A percentile compares a stretch with the other conserved stretches of the same genome.
Evolutionary conservation across 1,284 basidiomycete genomes (phyloP).

Genomic region (Hymenochaete sp.): DNA sequence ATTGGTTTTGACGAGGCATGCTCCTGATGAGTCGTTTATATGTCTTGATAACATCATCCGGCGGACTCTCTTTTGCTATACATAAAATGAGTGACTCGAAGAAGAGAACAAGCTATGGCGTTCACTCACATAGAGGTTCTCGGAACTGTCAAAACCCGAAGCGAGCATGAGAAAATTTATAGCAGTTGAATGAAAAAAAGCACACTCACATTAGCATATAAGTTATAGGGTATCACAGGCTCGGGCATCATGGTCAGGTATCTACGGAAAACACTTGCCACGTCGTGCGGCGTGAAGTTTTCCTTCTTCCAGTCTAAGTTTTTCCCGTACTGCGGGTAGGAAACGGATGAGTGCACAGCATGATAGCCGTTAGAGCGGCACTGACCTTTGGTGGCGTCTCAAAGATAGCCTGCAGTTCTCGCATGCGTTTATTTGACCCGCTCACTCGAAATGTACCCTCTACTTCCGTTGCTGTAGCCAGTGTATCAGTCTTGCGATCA

Average conservation of each 20-base stretch:
- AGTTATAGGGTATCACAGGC: conserved; percentile 80
- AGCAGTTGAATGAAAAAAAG: conserved; percentile 1
- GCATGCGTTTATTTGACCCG: conserved; percentile 91
- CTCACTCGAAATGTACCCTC: conserved; percentile 93
- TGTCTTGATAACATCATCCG: conserved; percentile 48
- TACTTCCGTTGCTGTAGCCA: conserved; percentile 74
- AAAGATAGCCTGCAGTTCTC: conserved; percentile 86
- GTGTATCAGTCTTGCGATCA: conserved; percentile 1
- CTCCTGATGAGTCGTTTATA: conserved; percentile 82
- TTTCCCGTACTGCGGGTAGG: conserved; percentile 71
- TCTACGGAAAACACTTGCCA: conserved; percentile 90
- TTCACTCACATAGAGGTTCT: conserved; percentile 57
- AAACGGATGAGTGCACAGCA: background rate
- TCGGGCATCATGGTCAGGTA: conserved; percentile 97
- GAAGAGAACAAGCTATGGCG: conserved; percentile 2
- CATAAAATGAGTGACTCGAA: conserved; percentile 7
- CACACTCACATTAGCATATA: conserved; percentile 74
- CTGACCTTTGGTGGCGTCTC: conserved; percentile 81
- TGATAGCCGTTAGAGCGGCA: conserved; percentile 3
- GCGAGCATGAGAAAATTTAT: conserved; percentile 3
- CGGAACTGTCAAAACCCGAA: conserved; percentile 54
- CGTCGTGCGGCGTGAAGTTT: conserved; percentile 88
- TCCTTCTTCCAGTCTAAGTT: conserved; percentile 83
- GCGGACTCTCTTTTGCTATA: conserved; percentile 53
- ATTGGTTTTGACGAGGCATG: conserved; percentile 86